Percentiles rank a stretch among this genome's conserved stretches.
Evolutionary conservation across 2,329 filamentous ascomycete species (phyloP).

Genomic region (Aspergillus ustus): DNA sequence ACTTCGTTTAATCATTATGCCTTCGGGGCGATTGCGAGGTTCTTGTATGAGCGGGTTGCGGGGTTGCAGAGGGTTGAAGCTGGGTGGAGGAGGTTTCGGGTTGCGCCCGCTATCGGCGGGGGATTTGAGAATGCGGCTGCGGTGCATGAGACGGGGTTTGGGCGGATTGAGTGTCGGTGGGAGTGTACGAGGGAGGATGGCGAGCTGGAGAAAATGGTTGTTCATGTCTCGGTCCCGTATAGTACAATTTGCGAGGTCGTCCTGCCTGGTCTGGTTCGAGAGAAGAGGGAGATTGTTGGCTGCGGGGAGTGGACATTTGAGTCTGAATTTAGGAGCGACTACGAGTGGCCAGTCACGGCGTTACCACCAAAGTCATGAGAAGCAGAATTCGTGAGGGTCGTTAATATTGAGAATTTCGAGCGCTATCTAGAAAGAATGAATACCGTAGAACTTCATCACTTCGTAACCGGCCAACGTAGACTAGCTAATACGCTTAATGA

Average conservation of each 20-base stretch:
- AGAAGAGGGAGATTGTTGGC: constrained; percentile 17
- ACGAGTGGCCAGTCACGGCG: not conserved
- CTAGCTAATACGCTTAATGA: no score
- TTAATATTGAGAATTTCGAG: no score
- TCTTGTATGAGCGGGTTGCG: constrained; percentile 38
- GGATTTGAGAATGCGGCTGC: constrained; percentile 33
- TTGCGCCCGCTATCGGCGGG: constrained; percentile 37
- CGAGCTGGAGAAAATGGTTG: constrained; percentile 8
- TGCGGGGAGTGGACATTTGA: constrained; percentile 24
- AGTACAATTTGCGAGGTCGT: constrained; percentile 25
- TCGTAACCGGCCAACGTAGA: not conserved
- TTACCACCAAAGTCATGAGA: not conserved
- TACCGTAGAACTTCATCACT: no score
- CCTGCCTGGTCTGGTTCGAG: constrained; percentile 15
- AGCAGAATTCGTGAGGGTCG: no score
- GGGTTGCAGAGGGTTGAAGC: constrained; percentile 31
- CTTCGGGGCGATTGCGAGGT: constrained; percentile 44
- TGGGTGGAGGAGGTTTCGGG: constrained; percentile 36
- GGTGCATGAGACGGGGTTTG: constrained; percentile 36
- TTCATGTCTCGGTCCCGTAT: constrained; percentile 25
- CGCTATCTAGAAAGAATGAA: no score
- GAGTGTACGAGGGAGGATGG: not conserved
- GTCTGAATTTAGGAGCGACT: not conserved
- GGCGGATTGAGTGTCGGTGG: constrained; percentile 30
- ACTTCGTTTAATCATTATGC: constrained; percentile 52